Conservation (phyloP, 352 stramenopile genomes). For the Phytophthora podocarpi region DNA sequence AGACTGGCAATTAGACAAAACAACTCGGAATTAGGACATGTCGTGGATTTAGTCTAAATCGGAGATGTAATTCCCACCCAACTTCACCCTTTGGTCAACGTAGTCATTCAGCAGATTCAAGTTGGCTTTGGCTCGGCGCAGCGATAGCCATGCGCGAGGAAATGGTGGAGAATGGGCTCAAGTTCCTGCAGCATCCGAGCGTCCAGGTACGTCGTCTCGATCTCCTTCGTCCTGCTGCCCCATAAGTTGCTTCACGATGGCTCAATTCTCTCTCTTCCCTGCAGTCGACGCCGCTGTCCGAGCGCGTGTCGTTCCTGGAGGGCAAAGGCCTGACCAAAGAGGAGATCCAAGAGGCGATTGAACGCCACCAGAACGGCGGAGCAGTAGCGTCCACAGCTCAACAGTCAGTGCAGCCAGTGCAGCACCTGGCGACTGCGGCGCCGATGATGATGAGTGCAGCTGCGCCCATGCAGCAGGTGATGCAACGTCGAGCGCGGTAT, state of each 20-base stretch:
- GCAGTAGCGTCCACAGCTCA: neutral
- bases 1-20: too few species aligned
- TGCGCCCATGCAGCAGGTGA: slow-evolving; percentile 52
- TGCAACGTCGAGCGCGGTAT: slow-evolving; percentile 42
- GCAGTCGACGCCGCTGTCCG: slow-evolving; percentile 66
- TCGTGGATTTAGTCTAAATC: too few species aligned
- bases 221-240: neutral
- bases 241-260: neutral
- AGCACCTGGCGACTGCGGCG: slow-evolving; percentile 14
- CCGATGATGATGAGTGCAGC: slow-evolving; percentile 59
- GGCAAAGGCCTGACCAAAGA: slow-evolving; percentile 84
- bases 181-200: slow-evolving; percentile 82
- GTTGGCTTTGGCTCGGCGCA: slow-evolving; percentile 18
- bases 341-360: slow-evolving; percentile 81
- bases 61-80: too few species aligned
- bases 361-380: slow-evolving; percentile 54
- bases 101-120: slow-evolving; percentile 35
- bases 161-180: slow-evolving; percentile 80
- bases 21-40: too few species aligned
- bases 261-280: neutral
- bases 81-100: too few species aligned
- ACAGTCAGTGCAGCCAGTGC: slow-evolving; percentile 12
- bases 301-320: slow-evolving; percentile 81
- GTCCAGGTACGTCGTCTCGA: slow-evolving; percentile 54
- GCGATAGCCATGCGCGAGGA: slow-evolving; percentile 53